These are phyloP conservation scores for Hyaloperonospora brassicae DNA, from an alignment of 352 stramenopile species.

Conservation along the genomic window DNA sequence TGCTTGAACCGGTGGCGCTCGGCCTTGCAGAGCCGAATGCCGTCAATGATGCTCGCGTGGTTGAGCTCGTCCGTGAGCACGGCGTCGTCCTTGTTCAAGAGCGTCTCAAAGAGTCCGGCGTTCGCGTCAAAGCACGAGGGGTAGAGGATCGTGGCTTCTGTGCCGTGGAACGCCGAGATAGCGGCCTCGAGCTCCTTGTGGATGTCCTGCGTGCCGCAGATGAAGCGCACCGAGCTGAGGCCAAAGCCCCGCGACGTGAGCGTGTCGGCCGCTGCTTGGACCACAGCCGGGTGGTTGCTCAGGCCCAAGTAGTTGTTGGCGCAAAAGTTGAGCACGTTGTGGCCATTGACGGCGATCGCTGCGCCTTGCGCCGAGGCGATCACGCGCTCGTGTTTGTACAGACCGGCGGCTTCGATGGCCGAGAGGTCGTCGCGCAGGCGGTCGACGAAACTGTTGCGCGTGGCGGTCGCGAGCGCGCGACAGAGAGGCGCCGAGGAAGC, in stretches of 20 bases:
- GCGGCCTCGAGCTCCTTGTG: constrained; percentile 87
- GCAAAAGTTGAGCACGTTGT: constrained; percentile 90
- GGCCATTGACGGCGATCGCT: constrained; percentile 62
- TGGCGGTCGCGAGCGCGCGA: constrained; percentile 27
- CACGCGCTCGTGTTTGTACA: constrained; percentile 85
- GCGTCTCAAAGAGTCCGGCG: constrained; percentile 86
- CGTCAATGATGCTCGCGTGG: constrained; percentile 93
- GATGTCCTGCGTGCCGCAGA: constrained; percentile 91
- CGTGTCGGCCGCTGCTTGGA: constrained; percentile 74
- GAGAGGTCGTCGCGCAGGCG: constrained; percentile 62
- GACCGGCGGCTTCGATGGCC: constrained; percentile 69
- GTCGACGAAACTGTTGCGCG: constrained; percentile 63
- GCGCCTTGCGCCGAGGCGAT: constrained; percentile 84
- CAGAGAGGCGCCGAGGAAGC: constrained; percentile 7
- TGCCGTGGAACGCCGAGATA: constrained; percentile 91
- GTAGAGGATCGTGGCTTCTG: constrained; percentile 91
- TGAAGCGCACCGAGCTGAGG: constrained; percentile 89
- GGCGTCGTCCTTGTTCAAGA: constrained; percentile 85
- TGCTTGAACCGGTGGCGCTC: constrained; percentile 91
- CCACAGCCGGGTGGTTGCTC: constrained; percentile 81
- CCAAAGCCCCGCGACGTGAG: constrained; percentile 87
- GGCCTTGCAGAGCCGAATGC: constrained; percentile 90
- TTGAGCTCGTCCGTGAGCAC: constrained; percentile 92
- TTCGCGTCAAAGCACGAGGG: constrained; percentile 93
- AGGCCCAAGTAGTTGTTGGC: constrained; percentile 93